These are phyloP conservation scores for Populus deltoides DNA, from an alignment of 345 rosid species.

Conservation along the genomic window DNA sequence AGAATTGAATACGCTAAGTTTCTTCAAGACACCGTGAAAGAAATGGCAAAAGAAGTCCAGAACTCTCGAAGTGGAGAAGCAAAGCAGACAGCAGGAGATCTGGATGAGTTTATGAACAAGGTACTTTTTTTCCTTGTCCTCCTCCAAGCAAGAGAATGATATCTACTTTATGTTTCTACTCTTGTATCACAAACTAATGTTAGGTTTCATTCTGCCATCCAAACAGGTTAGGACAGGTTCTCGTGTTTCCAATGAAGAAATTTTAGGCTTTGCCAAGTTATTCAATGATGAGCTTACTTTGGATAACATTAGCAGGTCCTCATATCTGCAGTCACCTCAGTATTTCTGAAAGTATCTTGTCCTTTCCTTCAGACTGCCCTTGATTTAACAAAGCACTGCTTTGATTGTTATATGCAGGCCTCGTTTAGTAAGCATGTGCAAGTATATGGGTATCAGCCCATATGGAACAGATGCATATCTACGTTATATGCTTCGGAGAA, in stretches of 20 bases:
- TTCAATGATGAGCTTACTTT: slow-evolving; percentile 94
- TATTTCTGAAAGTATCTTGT: neutral
- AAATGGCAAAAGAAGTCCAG: slow-evolving; percentile 99
- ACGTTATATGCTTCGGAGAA: slow-evolving; percentile 88
- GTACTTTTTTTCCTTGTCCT: slow-evolving; percentile 25
- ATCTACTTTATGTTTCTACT: neutral
- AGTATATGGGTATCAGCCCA: slow-evolving; percentile 96
- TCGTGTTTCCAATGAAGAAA: slow-evolving; percentile 86
- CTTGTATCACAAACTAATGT: neutral
- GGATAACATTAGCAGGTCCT: slow-evolving; percentile 93
- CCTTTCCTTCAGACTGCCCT: neutral
- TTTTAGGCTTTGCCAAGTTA: slow-evolving; percentile 90
- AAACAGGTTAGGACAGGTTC: slow-evolving; percentile 90
- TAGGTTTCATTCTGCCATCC: slow-evolving; percentile 17
- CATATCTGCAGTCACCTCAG: slow-evolving; percentile 5
- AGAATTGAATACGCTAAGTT: slow-evolving; percentile 97
- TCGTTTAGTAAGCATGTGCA: slow-evolving; percentile 93
- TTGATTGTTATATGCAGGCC: slow-evolving; percentile 56
- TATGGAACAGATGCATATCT: slow-evolving; percentile 92
- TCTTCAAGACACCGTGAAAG: slow-evolving; percentile 94
- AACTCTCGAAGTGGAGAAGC: slow-evolving; percentile 75
- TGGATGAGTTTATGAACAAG: slow-evolving; percentile 85
- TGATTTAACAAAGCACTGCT: neutral
- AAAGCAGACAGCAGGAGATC: slow-evolving; percentile 93
- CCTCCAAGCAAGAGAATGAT: neutral